Conservation (phyloP, 1,139 yeast genomes). For the Blastobotrys capitulatus region DNA sequence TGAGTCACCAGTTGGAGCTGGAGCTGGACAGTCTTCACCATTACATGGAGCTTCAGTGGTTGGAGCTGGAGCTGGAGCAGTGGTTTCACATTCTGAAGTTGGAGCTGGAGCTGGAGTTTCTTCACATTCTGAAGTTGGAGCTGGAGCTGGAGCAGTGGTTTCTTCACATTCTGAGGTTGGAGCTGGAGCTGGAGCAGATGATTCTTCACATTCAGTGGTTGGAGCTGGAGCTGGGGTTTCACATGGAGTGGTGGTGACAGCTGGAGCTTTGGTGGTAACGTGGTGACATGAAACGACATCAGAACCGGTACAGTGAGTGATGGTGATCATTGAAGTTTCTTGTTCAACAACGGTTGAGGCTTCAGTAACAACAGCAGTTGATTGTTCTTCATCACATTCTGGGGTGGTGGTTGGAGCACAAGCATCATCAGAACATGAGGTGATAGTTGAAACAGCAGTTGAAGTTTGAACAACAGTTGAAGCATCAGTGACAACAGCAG, state of each 20-base stretch:
- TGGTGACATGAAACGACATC: constrained; percentile 24
- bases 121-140: constrained; percentile 12
- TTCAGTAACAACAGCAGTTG: constrained; percentile 16
- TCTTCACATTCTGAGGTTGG: not conserved
- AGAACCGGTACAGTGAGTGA: constrained; percentile 23
- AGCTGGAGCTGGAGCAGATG: constrained; percentile 6
- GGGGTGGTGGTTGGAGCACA: constrained; percentile 10
- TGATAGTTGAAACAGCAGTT: constrained; percentile 12
- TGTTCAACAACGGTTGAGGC: constrained; percentile 17
- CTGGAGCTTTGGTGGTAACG: constrained; percentile 19
- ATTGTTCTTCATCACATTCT: not conserved
- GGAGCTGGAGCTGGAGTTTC: not conserved
- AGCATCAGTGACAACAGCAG: constrained; percentile 13
- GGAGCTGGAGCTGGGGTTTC: constrained; percentile 9
- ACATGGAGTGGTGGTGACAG: constrained; percentile 9
- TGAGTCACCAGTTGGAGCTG: constrained; percentile 12
- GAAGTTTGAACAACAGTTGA: constrained; percentile 15
- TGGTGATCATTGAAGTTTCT: constrained; percentile 15
- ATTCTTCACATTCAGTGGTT: constrained; percentile 8
- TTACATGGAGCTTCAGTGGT: not conserved
- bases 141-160: constrained; percentile 5
- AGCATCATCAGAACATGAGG: constrained; percentile 22
- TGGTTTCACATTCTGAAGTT: not conserved
- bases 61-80: constrained; percentile 10
- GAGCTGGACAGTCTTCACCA: constrained; percentile 4